A percentile compares a stretch with the other conserved stretches of the same genome.
phyloP scores from a whole-genome alignment of 306 rosid genomes.

The Begonia loranthoides region DNA sequence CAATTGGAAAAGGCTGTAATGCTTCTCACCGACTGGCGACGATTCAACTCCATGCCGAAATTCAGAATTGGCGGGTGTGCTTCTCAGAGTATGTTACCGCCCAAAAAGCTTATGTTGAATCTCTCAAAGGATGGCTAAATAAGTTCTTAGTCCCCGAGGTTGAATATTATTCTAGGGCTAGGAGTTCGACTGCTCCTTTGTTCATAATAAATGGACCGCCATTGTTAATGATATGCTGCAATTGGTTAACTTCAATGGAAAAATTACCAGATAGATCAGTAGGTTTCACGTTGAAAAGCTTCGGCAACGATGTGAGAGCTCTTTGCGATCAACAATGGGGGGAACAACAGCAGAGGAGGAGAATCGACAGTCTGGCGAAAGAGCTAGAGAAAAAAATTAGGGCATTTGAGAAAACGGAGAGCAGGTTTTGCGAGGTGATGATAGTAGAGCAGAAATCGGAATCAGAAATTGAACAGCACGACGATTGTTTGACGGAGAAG shows the following conservation, averaged over 20 bases:
- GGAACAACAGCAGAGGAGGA: conserved; percentile 82
- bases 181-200: conserved; percentile 30
- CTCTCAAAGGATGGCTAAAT: conserved; percentile 77
- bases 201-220: conserved; percentile 56
- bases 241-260: conserved; percentile 60
- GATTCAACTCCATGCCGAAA: conserved; percentile 61
- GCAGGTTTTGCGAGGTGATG: conserved; percentile 44
- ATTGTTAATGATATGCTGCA: conserved; percentile 53
- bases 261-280: conserved; percentile 60
- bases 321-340: conserved; percentile 61
- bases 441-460: conserved; percentile 29
- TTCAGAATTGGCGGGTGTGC: conserved; percentile 67
- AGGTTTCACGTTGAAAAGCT: conserved; percentile 40
- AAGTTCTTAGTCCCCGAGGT: conserved; percentile 77
- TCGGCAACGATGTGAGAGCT: conserved; percentile 53
- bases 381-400: conserved; percentile 39
- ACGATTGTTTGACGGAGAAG: conserved; percentile 42
- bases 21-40: conserved; percentile 71
- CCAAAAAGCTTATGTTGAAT: conserved; percentile 66
- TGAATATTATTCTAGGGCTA: conserved; percentile 54
- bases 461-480: conserved; percentile 19
- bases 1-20: conserved; percentile 53
- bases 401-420: conserved; percentile 38
- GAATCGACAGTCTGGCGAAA: conserved; percentile 53
- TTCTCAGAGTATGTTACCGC: conserved; percentile 54